Evolutionary conservation across 176 grass and related monocot species (phyloP).

Genomic region (Coix lacrymajobi): DNA sequence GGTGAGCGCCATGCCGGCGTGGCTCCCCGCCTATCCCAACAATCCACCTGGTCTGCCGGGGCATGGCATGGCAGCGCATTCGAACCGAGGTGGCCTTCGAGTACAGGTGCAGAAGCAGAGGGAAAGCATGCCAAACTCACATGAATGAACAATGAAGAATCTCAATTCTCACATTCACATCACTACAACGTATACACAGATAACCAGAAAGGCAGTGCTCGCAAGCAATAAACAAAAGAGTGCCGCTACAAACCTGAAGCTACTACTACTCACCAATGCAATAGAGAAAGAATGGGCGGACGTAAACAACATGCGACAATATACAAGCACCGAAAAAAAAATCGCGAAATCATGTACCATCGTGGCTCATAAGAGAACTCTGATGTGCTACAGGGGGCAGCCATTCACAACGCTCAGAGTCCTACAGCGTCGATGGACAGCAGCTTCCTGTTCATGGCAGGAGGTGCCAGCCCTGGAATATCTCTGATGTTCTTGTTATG

Average conservation of each 20-base stretch:
- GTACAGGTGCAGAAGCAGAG: not conserved
- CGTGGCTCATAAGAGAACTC: not conserved
- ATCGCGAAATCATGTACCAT: slow-evolving; percentile 18
- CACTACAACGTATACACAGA: slow-evolving; percentile 49
- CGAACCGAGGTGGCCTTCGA: too few species aligned
- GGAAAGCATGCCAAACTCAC: not conserved
- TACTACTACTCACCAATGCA: slow-evolving; percentile 13
- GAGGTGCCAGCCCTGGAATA: slow-evolving; percentile 90
- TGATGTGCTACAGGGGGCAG: not conserved
- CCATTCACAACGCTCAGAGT: slow-evolving; percentile 27
- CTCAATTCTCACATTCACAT: not conserved
- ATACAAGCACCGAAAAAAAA: slow-evolving; percentile 66
- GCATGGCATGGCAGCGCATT: too few species aligned
- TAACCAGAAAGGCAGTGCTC: not conserved
- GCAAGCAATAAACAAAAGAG: slow-evolving; percentile 8
- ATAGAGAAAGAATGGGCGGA: slow-evolving; percentile 30
- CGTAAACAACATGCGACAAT: slow-evolving; percentile 19
- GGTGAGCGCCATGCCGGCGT: too few species aligned
- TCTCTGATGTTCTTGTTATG: slow-evolving; percentile 87
- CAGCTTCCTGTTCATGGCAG: slow-evolving; percentile 75
- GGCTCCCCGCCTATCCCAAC: too few species aligned
- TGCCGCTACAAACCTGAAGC: slow-evolving; percentile 24
- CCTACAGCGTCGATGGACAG: slow-evolving; percentile 39
- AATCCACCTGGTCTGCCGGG: too few species aligned
- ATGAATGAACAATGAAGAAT: not conserved